Evolutionary conservation across 2,329 filamentous ascomycete species (phyloP), one percentile per base, ranked within the genome.

Genomic region (Colletotrichum sp.): DNA sequence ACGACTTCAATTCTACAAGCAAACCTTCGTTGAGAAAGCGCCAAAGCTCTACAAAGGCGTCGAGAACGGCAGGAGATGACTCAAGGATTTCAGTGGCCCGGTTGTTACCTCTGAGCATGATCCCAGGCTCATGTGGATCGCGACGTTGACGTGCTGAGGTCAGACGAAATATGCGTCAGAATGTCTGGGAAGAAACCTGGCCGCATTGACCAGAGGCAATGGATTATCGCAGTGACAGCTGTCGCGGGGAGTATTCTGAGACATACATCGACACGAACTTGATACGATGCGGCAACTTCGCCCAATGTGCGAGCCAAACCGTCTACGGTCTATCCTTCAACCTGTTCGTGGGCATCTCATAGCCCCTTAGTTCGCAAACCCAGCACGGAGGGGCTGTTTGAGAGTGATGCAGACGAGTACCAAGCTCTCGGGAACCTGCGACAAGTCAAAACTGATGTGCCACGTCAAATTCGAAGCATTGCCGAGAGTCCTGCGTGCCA

Each of bases 231-330:
- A 61, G 28, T 68, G 63, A 64, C 39, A 73, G 57, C 73, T 67
- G 69, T 73, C 69, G 39, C 63, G 28, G n/a, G 30, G 64, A 59
- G 15, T 13, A 43, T 26, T 48, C 65, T 66, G 70, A 76, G 74
- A 74, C 74, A 61, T 59, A 32, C 9, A 13, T 76, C 64, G 70
- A 68, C 59, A 52, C 59, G 28, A 65, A 75, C 34, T 60, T 74
- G 70, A 68, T 28, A 75, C 73, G 32, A 68, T 71, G 43, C 28
- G 24, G 34, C 34, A 60, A 28, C 13, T 39, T 8, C 26, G n/a
- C 18, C 34, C 24, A 32, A n/a, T 32, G 24, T 18, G 15, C 24
- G 16, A 13, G 24, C 28, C 10, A 32, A 34, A 15, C 26, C 18
- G 6, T 63, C 6, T 13, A 52, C 43, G 3, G 43, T 52, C 39